phyloP scores from a whole-genome alignment of 352 stramenopile species.

The Pythium aristosporum region DNA sequence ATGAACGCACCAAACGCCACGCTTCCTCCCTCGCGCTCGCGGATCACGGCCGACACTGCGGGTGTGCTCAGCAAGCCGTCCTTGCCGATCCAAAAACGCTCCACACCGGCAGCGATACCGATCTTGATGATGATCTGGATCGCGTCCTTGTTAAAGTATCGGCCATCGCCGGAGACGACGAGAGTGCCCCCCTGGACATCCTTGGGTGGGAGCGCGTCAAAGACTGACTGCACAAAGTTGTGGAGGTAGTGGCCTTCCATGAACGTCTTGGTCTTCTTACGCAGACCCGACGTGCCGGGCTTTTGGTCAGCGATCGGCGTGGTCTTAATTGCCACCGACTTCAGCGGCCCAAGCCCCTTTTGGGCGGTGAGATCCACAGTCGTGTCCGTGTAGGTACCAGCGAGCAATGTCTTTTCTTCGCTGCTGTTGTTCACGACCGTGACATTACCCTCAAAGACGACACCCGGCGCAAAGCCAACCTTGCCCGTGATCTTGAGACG shows the following conservation, averaged over 20 bases:
- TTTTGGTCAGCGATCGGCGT: slow-evolving; percentile 94
- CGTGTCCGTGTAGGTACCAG: slow-evolving; percentile 93
- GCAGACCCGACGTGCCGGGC: slow-evolving; percentile 96
- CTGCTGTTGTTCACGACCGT: slow-evolving; percentile 95
- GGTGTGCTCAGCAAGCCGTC: slow-evolving; percentile 97
- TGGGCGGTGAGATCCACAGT: slow-evolving; percentile 94
- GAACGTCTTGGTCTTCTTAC: slow-evolving; percentile 99
- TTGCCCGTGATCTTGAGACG: slow-evolving; percentile 95
- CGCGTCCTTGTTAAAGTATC: slow-evolving; percentile 91
- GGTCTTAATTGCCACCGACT: slow-evolving; percentile 66
- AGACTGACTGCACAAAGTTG: slow-evolving; percentile 98
- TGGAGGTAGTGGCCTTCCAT: slow-evolving; percentile 98
- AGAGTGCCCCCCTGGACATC: slow-evolving; percentile 95
- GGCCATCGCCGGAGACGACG: slow-evolving; percentile 95
- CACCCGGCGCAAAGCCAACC: slow-evolving; percentile 91
- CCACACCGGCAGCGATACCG: slow-evolving; percentile 95
- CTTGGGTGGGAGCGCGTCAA: slow-evolving; percentile 94
- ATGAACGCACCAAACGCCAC: slow-evolving; percentile 96
- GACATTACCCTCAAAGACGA: slow-evolving; percentile 92
- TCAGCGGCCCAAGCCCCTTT: slow-evolving; percentile 89
- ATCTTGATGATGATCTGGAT: slow-evolving; percentile 98
- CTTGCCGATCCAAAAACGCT: slow-evolving; percentile 95
- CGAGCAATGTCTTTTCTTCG: slow-evolving; percentile 95
- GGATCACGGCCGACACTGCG: slow-evolving; percentile 96
- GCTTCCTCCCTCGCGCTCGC: slow-evolving; percentile 91